These are phyloP conservation scores for Tolypocladium ophioglossoides DNA, from an alignment of 2,329 filamentous ascomycete species.

Conservation along the genomic window DNA sequence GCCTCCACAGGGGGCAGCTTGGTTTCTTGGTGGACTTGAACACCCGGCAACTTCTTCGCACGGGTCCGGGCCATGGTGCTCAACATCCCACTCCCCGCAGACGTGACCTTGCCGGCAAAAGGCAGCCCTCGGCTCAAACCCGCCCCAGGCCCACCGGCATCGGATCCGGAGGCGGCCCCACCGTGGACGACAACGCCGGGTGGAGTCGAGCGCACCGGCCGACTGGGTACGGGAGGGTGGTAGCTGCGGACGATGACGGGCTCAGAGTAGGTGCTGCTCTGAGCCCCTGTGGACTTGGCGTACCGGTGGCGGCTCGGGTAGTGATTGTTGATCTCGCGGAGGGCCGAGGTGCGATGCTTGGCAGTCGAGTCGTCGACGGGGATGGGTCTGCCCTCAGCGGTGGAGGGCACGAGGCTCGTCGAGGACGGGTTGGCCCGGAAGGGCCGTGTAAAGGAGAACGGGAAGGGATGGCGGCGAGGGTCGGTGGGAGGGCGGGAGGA, in stretches of 20 bases:
- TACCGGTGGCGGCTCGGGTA: conserved; percentile 47
- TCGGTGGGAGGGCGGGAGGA: conserved; percentile 15
- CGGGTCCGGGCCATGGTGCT: conserved; percentile 33
- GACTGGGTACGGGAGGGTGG: conserved; percentile 32
- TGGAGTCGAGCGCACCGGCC: conserved; percentile 18
- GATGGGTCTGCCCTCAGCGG: conserved; percentile 44
- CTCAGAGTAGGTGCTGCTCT: conserved; percentile 50
- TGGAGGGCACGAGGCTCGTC: conserved; percentile 41
- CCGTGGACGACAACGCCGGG: conserved; percentile 17
- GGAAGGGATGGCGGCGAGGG: conserved; percentile 26
- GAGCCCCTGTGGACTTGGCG: conserved; percentile 43
- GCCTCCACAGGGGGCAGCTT: conserved; percentile 51
- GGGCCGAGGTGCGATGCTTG: conserved; percentile 46
- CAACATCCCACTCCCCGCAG: conserved; percentile 27
- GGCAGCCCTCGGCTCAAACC: conserved; percentile 19
- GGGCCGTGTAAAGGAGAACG: conserved; percentile 37
- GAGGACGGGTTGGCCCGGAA: conserved; percentile 39
- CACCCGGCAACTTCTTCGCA: conserved; percentile 21
- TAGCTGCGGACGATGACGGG: conserved; percentile 58
- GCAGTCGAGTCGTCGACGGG: conserved; percentile 45
- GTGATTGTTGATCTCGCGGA: conserved; percentile 48
- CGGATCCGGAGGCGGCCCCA: conserved; percentile 14
- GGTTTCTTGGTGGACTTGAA: conserved; percentile 21
- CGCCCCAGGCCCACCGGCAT: conserved; percentile 17
- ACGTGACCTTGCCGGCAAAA: conserved; percentile 19